These are phyloP conservation scores for Hemileccinum impolitum DNA, from an alignment of 768 basidiomycete genomes.

Conservation along the genomic window DNA sequence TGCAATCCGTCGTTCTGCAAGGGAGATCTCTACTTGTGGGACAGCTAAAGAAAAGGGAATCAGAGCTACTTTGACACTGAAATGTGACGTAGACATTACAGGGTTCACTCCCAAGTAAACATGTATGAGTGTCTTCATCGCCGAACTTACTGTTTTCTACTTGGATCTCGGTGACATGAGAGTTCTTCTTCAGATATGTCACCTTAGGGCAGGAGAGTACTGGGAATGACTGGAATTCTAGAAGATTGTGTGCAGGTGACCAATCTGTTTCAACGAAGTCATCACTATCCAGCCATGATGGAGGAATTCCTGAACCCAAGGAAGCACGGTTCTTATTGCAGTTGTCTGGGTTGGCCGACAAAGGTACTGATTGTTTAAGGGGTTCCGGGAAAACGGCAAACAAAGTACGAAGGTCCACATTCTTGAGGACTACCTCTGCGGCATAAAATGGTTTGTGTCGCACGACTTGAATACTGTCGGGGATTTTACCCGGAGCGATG, in stretches of 20 bases:
- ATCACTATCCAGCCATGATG: slow-evolving; percentile 71
- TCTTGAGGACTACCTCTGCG: slow-evolving; percentile 77
- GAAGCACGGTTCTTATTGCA: slow-evolving; percentile 37
- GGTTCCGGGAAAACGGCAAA: slow-evolving; percentile 76
- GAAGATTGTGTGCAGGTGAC: slow-evolving; percentile 44
- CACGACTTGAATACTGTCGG: slow-evolving; percentile 55
- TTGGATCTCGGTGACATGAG: slow-evolving; percentile 38
- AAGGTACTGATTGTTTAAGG: slow-evolving; percentile 55
- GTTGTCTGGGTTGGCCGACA: slow-evolving; percentile 43
- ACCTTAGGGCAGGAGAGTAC: slow-evolving; percentile 79
- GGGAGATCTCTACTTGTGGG: slow-evolving; percentile 57
- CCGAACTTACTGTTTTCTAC: slow-evolving; percentile 76
- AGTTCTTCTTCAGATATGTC: slow-evolving; percentile 70
- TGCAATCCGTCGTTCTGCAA: slow-evolving; percentile 53
- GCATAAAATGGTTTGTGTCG: slow-evolving; percentile 85
- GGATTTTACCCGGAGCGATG: slow-evolving; percentile 50
- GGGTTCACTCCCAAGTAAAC: slow-evolving; percentile 69
- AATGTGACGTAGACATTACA: slow-evolving; percentile 37
- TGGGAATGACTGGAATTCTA: slow-evolving; percentile 66
- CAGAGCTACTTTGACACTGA: neutral
- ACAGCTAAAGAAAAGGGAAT: slow-evolving; percentile 42
- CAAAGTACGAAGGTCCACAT: slow-evolving; percentile 72
- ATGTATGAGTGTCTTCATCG: slow-evolving; percentile 76
- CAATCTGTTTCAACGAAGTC: slow-evolving; percentile 84
- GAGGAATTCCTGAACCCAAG: slow-evolving; percentile 33